Evolutionary conservation across 208 protist species (phyloP).

Genomic region (Balamuthia mandrillaris): DNA sequence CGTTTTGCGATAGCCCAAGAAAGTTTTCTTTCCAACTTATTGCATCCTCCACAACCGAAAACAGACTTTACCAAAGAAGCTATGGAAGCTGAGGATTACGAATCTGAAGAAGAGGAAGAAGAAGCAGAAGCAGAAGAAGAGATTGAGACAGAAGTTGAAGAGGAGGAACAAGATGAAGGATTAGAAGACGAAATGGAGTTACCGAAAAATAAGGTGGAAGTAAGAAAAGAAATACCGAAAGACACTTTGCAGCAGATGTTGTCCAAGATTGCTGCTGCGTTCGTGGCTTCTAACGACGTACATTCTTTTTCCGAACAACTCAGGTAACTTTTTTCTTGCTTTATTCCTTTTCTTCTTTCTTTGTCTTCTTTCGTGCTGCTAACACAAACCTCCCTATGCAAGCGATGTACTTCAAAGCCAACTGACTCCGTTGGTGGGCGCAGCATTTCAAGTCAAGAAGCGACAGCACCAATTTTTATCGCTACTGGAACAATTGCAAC

Average conservation of each 20-base stretch:
- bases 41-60: not conserved
- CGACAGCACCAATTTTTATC: no score
- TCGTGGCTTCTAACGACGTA: not conserved
- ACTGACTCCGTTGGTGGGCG: no score
- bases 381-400: no score
- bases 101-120: not conserved
- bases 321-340: no score
- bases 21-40: not conserved
- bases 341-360: no score
- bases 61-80: not conserved
- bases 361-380: no score
- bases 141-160: not conserved
- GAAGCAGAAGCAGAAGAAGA: not conserved
- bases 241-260: not conserved
- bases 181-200: not conserved
- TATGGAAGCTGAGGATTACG: not conserved
- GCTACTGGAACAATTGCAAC: no score
- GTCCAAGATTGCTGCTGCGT: not conserved
- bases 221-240: not conserved
- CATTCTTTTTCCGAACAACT: no score
- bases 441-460: no score
- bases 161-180: not conserved
- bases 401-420: no score
- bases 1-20: not conserved
- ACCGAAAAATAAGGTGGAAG: not conserved